Conservation (phyloP, 2,329 filamentous ascomycete species). For the Epichloe bromicola region DNA sequence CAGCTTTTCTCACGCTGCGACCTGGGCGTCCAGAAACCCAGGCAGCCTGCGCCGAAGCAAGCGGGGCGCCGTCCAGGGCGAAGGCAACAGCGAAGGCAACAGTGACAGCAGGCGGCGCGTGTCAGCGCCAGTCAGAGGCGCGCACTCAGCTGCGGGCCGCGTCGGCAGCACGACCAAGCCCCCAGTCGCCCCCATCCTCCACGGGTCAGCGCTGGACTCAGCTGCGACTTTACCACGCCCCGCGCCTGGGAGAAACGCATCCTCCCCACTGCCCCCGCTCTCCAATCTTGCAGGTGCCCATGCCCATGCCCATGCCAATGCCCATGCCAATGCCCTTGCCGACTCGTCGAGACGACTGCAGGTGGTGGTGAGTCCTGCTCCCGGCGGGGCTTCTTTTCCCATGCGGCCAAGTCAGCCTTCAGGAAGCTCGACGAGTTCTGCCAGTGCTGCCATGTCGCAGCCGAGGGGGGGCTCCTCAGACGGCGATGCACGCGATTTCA, state of each 20-base stretch:
- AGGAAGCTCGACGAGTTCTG: slow-evolving; percentile 27
- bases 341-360: slow-evolving; percentile 31
- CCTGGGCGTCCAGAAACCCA: slow-evolving; percentile 40
- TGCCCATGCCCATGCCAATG: slow-evolving; percentile 12
- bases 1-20: slow-evolving; percentile 43
- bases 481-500: slow-evolving; percentile 48
- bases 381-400: slow-evolving; percentile 23
- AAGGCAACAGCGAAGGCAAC: slow-evolving; percentile 16
- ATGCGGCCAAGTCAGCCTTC: slow-evolving; percentile 29
- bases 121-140: slow-evolving; percentile 34
- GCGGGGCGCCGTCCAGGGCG: slow-evolving; percentile 29
- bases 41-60: slow-evolving; percentile 45
- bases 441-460: slow-evolving; percentile 25
- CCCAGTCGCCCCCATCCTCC: slow-evolving; percentile 6
- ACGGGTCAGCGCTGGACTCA: slow-evolving; percentile 9
- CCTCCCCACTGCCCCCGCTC: slow-evolving; percentile 43
- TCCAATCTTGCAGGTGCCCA: slow-evolving; percentile 40
- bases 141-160: slow-evolving; percentile 16
- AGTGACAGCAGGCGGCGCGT: slow-evolving; percentile 37
- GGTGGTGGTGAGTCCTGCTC: slow-evolving; percentile 27
- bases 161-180: slow-evolving; percentile 1
- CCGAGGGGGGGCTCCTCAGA: slow-evolving; percentile 47
- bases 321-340: slow-evolving; percentile 27
- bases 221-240: slow-evolving; percentile 11
- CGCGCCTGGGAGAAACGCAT: slow-evolving; percentile 30